Evolutionary conservation across 257 asterid species (phyloP).

Genomic region (Anisodus tanguticus): DNA sequence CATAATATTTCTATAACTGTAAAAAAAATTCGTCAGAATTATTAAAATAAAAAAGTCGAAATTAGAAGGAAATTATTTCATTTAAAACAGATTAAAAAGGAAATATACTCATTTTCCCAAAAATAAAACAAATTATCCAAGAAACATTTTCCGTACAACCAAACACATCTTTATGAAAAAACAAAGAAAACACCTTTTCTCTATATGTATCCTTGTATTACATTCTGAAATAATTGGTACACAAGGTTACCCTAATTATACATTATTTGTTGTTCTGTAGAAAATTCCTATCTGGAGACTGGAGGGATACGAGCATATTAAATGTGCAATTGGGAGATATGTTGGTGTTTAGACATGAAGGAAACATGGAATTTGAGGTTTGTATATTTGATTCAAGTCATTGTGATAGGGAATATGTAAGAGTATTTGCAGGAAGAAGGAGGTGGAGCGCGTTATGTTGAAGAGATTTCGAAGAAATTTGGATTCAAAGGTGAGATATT

Average conservation of each 20-base stretch:
- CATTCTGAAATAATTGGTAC: too few species aligned
- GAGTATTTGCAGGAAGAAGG: neutral
- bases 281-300: slow-evolving; percentile 31
- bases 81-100: neutral
- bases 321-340: slow-evolving; percentile 27
- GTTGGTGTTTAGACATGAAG: slow-evolving; percentile 36
- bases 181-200: neutral
- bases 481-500: neutral
- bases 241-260: too few species aligned
- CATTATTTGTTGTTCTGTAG: slow-evolving; percentile 2
- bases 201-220: neutral
- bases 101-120: neutral
- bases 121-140: too few species aligned
- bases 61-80: too few species aligned
- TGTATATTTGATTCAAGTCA: slow-evolving; percentile 24
- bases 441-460: neutral
- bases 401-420: slow-evolving; percentile 9
- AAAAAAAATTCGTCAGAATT: too few species aligned
- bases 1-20: too few species aligned
- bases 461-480: neutral
- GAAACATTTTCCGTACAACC: neutral
- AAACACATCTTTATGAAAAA: neutral
- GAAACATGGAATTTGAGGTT: slow-evolving; percentile 35
- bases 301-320: neutral
- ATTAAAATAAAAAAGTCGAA: too few species aligned